Percentiles rank a stretch among this genome's conserved stretches.
These are phyloP conservation scores for Claviceps quebecensis DNA, from an alignment of 2,329 filamentous ascomycete species.

Conservation along the genomic window DNA sequence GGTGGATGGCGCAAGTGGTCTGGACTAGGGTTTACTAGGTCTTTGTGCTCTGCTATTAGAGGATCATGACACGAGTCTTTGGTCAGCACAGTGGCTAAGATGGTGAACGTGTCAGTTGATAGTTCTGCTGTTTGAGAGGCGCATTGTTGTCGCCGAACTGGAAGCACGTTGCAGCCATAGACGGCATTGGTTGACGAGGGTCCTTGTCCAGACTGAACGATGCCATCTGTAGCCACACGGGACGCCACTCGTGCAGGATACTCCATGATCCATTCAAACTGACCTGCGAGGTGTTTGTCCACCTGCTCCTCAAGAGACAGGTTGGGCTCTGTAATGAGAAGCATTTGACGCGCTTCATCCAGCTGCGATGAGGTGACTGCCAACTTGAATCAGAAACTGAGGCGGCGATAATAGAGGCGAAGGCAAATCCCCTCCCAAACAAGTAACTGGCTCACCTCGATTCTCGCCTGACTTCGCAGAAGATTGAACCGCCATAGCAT, in stretches of 20 bases:
- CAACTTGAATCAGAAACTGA: background rate
- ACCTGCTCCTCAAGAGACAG: constrained; percentile 16
- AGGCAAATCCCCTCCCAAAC: background rate
- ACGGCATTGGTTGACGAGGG: constrained; percentile 8
- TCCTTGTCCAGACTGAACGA: constrained; percentile 3
- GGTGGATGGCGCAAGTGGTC: background rate
- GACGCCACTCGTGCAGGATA: constrained; percentile 18
- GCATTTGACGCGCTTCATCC: background rate
- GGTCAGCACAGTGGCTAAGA: constrained; percentile 33
- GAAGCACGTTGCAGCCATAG: constrained; percentile 40
- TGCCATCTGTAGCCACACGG: constrained; percentile 9
- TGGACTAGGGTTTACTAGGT: constrained; percentile 4
- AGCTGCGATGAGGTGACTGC: background rate
- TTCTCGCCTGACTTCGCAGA: background rate
- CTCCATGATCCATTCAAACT: constrained; percentile 36
- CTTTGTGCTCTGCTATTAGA: constrained; percentile 9
- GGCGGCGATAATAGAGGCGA: background rate
- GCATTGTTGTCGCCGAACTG: background rate
- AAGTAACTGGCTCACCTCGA: background rate
- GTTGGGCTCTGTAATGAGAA: background rate
- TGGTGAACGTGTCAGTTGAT: constrained; percentile 26
- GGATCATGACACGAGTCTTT: constrained; percentile 10
- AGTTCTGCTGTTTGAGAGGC: background rate
- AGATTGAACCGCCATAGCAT: background rate
- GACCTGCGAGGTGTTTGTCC: constrained; percentile 30